Base-by-base conservation (phyloP, 1,284 basidiomycete genomes). In the Tylopilus orsonianus region DNA sequence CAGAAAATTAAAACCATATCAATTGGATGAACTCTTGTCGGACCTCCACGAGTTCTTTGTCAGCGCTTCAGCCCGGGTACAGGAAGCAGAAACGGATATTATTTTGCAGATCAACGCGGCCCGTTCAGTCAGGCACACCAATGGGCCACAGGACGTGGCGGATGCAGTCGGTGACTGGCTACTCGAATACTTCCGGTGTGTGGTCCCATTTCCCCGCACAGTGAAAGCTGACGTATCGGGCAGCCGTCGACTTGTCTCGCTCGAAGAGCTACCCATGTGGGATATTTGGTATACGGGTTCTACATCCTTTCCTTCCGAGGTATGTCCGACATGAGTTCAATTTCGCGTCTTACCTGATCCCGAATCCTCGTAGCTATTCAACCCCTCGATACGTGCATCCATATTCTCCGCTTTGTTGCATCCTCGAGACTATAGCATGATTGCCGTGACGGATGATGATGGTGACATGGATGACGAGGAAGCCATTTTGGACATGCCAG, bases 221-320 rank as follows among this genome's bases (percentile, higher is more conserved):
- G 34, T 42, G 5, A 22, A 29, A 44, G 8, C 13, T 44, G 24
- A 55, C 44, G 30, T 32, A 27, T 46, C 35, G 35, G 20, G 12
- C 47, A 86, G 81, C 44, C 61, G 67, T 35, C 49, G 67, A 59
- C 47, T 80, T 22, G 54, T 64, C 8, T 68, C 74, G 7, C 70
- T 82, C 2, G 80, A 84, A 47, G 73, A 77, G 14, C 56, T 68
- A 2, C 60, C 68, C 12, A 66, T 89, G 14, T 86, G 82, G 79
- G 80, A 85, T 48, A 63, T 87, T 12, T 90, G 86, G 86, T 86
- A 81, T 51, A 87, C 82, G 0, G 81, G 83, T 4, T 63, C 69
- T 14, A 72, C 75, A 2, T 76, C 79, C 0, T 84, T 86, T 52
- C 83, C 87, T 4, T 73, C 75, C 6, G 83, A 87, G 69, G 86